phyloP scores from a whole-genome alignment of 1,284 basidiomycete species.

The Naganishia cerealis region DNA sequence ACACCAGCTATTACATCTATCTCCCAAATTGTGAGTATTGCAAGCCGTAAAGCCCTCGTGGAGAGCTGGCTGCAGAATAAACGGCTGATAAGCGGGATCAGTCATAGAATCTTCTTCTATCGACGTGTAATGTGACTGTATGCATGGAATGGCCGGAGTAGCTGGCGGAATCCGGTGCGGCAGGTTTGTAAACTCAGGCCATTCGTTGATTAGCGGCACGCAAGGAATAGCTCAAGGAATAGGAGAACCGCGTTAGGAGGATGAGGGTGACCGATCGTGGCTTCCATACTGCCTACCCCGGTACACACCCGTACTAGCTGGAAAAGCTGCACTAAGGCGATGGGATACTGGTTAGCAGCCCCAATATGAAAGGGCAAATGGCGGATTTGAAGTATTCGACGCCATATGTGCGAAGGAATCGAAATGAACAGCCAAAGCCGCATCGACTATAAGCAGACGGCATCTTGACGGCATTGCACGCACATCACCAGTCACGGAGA shows the following conservation, averaged over 20 bases:
- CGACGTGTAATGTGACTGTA: neutral
- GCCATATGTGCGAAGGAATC: neutral
- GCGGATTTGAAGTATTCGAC: neutral
- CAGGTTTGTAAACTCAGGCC: neutral
- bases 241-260: too few relatives aligned
- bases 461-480: neutral
- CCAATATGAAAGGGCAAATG: neutral
- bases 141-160: neutral
- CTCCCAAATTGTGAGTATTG: too few relatives aligned
- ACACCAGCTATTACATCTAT: neutral
- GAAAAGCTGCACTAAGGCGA: too few relatives aligned
- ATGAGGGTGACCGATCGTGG: too few relatives aligned
- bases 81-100: neutral
- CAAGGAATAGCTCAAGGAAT: neutral
- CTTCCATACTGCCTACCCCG: too few relatives aligned
- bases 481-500: neutral
- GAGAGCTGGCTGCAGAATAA: neutral
- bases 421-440: neutral
- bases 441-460: conserved; percentile 1
- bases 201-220: neutral
- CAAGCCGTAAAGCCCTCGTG: neutral
- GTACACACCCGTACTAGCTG: too few relatives aligned
- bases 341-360: neutral
- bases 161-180: neutral
- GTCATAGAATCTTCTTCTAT: neutral